Percentiles rank a stretch among this genome's conserved stretches.
Conservation (phyloP, 345 rosid genomes). For the Streptanthus diversifolius region DNA sequence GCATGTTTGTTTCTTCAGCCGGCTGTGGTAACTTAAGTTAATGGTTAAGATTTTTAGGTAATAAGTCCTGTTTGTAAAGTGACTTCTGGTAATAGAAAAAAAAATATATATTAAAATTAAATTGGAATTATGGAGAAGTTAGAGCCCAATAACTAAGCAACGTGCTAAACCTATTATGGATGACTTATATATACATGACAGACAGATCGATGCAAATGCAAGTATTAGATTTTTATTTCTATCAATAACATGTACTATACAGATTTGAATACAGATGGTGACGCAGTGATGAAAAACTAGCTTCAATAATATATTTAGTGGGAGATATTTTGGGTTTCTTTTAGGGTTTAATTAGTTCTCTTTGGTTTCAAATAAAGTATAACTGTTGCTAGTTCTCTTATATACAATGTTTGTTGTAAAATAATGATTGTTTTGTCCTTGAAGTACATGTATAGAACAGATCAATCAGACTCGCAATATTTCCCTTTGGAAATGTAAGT, state of each 20-base stretch:
- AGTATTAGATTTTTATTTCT: neutral
- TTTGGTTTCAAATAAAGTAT: neutral
- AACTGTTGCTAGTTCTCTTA: neutral
- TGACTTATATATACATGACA: neutral
- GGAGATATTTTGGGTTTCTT: neutral
- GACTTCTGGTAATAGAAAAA: neutral
- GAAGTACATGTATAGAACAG: neutral
- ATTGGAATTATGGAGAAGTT: neutral
- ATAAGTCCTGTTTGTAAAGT: neutral
- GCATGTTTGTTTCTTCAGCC: neutral
- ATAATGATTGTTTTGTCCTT: neutral
- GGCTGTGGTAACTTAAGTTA: neutral
- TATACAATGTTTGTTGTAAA: neutral
- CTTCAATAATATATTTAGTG: neutral
- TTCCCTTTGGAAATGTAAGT: neutral
- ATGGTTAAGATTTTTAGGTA: neutral
- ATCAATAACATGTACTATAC: neutral
- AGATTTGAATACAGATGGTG: neutral
- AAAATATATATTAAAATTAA: neutral
- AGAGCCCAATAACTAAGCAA: neutral
- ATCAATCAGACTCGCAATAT: neutral
- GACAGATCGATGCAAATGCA: neutral
- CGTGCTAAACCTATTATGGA: neutral
- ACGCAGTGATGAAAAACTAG: neutral
- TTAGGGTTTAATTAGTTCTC: neutral